A percentile compares a stretch with the other conserved stretches of the same genome.
These are phyloP conservation scores for Saturnispora sekii DNA, from an alignment of 805 yeast species.

Conservation along the genomic window DNA sequence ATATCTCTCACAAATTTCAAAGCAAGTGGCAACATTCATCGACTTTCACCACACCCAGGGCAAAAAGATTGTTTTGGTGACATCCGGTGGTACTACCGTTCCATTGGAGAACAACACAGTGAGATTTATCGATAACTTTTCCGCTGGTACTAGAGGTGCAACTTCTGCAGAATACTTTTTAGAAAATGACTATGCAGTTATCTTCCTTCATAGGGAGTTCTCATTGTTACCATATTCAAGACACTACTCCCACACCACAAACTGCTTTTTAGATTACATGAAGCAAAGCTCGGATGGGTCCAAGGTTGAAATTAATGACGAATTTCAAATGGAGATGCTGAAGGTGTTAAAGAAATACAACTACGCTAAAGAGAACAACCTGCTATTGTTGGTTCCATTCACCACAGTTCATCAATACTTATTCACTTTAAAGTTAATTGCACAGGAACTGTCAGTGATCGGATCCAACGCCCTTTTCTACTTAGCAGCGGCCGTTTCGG, in stretches of 20 bases:
- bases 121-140: constrained; percentile 89
- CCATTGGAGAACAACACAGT: constrained; percentile 97
- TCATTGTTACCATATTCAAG: constrained; percentile 89
- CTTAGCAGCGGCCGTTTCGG: constrained; percentile 96
- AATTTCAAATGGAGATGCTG: constrained; percentile 54
- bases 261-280: constrained; percentile 81
- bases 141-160: constrained; percentile 98
- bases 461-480: constrained; percentile 63
- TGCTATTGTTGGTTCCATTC: constrained; percentile 69
- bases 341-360: constrained; percentile 47
- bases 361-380: constrained; percentile 38
- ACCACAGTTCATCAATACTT: constrained; percentile 93
- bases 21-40: constrained; percentile 53
- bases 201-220: constrained; percentile 87
- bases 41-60: constrained; percentile 35
- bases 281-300: constrained; percentile 34
- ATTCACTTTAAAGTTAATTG: constrained; percentile 66
- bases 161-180: constrained; percentile 88
- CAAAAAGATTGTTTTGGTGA: constrained; percentile 65
- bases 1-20: constrained; percentile 54
- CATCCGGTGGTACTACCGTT: constrained; percentile 97
- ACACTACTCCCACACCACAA: constrained; percentile 74
- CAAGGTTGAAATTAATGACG: constrained; percentile 49
- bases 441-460: constrained; percentile 45
- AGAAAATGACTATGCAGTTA: constrained; percentile 81